phyloP scores from a whole-genome alignment of 257 asterid genomes.

The Nicotiana attenuata region DNA sequence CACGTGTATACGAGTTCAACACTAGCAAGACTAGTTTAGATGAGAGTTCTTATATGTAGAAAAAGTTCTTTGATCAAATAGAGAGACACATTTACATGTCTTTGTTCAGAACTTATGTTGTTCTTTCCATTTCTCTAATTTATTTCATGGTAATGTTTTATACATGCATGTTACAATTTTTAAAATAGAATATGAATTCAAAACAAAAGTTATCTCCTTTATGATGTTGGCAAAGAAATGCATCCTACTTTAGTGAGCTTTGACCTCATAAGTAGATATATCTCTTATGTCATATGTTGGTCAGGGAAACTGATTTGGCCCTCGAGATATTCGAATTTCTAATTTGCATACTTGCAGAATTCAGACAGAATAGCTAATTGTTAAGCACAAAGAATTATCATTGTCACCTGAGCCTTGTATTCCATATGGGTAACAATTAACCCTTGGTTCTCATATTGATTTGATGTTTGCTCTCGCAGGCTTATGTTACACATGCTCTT shows the following conservation, averaged over 20 bases:
- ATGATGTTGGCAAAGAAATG: background rate
- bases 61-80: background rate
- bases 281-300: background rate
- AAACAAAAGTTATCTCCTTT: background rate
- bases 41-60: background rate
- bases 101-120: background rate
- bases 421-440: background rate
- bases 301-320: background rate
- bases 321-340: background rate
- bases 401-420: background rate
- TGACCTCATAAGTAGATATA: background rate
- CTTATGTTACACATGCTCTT: constrained; percentile 75
- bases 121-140: background rate
- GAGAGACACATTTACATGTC: background rate
- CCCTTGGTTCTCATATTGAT: background rate
- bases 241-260: background rate
- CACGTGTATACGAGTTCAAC: background rate
- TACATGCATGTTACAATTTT: background rate
- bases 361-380: background rate
- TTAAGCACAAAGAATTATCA: background rate
- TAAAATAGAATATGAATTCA: background rate
- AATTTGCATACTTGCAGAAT: background rate
- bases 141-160: background rate
- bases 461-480: constrained; percentile 43
- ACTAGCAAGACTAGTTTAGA: background rate